Conservation (phyloP, 257 asterid genomes). For the Cordia subcordata region DNA sequence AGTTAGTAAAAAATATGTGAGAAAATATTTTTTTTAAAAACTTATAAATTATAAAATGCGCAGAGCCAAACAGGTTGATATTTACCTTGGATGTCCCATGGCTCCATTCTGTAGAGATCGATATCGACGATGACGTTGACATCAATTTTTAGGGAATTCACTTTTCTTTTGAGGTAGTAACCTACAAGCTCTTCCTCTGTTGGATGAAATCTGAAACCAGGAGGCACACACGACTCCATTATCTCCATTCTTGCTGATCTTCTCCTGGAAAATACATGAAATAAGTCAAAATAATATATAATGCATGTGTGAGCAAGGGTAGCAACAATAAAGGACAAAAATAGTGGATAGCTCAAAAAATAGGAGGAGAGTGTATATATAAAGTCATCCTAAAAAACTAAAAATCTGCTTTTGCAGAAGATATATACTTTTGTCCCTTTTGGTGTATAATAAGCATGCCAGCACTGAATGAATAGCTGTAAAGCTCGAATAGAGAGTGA, state of each 20-base stretch:
- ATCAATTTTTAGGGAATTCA: constrained; percentile 59
- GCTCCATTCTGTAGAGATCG: constrained; percentile 92
- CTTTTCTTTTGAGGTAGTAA: constrained; percentile 75
- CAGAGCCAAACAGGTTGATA: too few relatives aligned
- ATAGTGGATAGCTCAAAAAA: neutral
- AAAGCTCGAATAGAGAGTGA: constrained; percentile 32
- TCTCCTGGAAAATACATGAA: constrained; percentile 9
- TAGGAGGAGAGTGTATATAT: too few relatives aligned
- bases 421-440: too few relatives aligned
- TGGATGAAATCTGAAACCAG: constrained; percentile 92
- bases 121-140: constrained; percentile 73
- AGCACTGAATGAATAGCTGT: too few relatives aligned
- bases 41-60: too few relatives aligned
- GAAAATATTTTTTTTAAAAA: too few relatives aligned
- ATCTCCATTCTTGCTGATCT: constrained; percentile 32
- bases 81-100: constrained; percentile 93
- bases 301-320: neutral
- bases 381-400: too few relatives aligned
- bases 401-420: too few relatives aligned
- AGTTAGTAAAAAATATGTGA: too few relatives aligned
- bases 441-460: too few relatives aligned
- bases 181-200: constrained; percentile 95
- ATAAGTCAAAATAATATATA: neutral
- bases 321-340: neutral
- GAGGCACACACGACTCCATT: constrained; percentile 79